These are phyloP conservation scores for Eucalyptus regnans DNA, from an alignment of 345 rosid genomes.

Conservation along the genomic window DNA sequence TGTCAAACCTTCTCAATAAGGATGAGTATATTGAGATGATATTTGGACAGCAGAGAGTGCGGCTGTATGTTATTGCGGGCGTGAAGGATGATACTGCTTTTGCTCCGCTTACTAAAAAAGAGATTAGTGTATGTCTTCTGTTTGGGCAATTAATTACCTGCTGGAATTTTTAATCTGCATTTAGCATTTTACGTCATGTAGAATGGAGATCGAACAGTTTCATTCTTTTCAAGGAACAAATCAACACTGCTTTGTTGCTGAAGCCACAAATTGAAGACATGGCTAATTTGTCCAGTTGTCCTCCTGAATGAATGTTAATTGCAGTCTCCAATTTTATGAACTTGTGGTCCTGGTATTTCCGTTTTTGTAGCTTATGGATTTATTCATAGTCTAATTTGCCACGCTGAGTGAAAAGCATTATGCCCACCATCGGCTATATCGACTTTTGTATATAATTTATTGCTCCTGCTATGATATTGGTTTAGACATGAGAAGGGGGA, in stretches of 20 bases:
- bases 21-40: slow-evolving; percentile 72
- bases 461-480: neutral
- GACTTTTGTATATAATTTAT: neutral
- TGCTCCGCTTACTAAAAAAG: slow-evolving; percentile 96
- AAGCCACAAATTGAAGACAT: neutral
- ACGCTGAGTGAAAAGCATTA: neutral
- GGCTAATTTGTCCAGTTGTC: neutral
- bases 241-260: neutral
- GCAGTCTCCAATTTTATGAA: neutral
- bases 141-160: neutral
- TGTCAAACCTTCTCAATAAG: slow-evolving; percentile 66
- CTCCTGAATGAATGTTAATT: neutral
- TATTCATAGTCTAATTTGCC: neutral
- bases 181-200: neutral
- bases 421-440: neutral
- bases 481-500: neutral
- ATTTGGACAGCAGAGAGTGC: slow-evolving; percentile 96
- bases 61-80: slow-evolving; percentile 84
- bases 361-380: neutral
- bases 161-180: neutral
- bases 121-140: slow-evolving; percentile 74
- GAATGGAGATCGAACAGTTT: neutral
- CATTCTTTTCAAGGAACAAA: neutral
- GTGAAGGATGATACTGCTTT: slow-evolving; percentile 85
- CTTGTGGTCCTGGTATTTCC: neutral